Conservation (phyloP, 2,329 filamentous ascomycete species). For the Parastagonospora avenae region DNA sequence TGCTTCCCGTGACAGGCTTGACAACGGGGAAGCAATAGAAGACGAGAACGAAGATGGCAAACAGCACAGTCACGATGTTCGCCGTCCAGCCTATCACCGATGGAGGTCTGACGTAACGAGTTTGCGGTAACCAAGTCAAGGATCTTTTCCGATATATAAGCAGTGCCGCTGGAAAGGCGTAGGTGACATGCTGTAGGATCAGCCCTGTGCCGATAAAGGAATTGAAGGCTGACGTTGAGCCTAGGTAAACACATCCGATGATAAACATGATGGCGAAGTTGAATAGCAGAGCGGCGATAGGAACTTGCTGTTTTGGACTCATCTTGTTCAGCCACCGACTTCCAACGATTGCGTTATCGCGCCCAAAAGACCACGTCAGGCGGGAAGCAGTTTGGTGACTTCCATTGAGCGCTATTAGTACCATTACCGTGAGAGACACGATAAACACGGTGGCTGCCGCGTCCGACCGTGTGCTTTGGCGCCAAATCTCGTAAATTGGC, state of each 20-base stretch:
- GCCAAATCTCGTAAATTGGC: constrained; percentile 22
- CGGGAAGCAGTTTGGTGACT: constrained; percentile 22
- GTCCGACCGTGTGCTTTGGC: constrained; percentile 19
- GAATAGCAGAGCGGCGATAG: constrained; percentile 17
- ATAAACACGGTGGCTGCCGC: constrained; percentile 16
- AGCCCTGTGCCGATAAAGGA: constrained; percentile 22
- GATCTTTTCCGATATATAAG: constrained; percentile 34
- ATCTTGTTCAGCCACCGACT: constrained; percentile 18
- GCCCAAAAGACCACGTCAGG: constrained; percentile 22
- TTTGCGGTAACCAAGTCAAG: constrained; percentile 15
- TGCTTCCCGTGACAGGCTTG: constrained; percentile 30
- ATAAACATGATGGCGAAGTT: constrained; percentile 22
- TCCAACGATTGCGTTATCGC: constrained; percentile 19
- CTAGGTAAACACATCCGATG: constrained; percentile 24
- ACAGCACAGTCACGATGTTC: constrained; percentile 31
- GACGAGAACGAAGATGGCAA: constrained; percentile 27
- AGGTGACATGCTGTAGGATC: constrained; percentile 31
- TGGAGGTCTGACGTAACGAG: constrained; percentile 24
- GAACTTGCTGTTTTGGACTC: constrained; percentile 12
- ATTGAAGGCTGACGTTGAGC: constrained; percentile 23
- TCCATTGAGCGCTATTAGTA: constrained; percentile 15
- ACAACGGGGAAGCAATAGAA: constrained; percentile 40
- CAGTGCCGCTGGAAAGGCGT: constrained; percentile 34
- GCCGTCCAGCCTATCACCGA: constrained; percentile 29
- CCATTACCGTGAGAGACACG: constrained; percentile 9